Percentiles rank a stretch among this genome's conserved stretches.
Evolutionary conservation across 768 basidiomycete genomes (phyloP).

Genomic region (Imleria badia): DNA sequence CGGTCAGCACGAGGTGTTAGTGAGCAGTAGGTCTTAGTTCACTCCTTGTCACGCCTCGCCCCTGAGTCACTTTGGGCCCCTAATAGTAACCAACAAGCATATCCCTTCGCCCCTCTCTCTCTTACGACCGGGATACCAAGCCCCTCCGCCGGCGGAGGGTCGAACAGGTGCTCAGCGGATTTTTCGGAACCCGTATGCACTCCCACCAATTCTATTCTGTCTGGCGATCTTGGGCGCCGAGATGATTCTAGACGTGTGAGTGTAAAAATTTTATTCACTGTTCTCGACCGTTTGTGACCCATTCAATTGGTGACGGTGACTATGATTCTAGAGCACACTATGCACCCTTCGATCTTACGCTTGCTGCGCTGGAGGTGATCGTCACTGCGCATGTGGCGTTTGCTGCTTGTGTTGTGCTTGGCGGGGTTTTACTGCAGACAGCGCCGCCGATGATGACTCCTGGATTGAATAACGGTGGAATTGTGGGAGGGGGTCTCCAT

Average conservation of each 20-base stretch:
- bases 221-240: slow-evolving; percentile 54
- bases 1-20: slow-evolving; percentile 63
- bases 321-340: slow-evolving; percentile 48
- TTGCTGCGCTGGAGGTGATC: slow-evolving; percentile 74
- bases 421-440: slow-evolving; percentile 86
- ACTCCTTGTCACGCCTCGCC: background rate
- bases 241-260: slow-evolving; percentile 57
- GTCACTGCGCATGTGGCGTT: slow-evolving; percentile 85
- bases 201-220: slow-evolving; percentile 62
- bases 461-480: slow-evolving; percentile 14
- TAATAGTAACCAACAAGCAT: slow-evolving; percentile 58
- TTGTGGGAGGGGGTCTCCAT: background rate
- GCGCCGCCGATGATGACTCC: slow-evolving; percentile 50
- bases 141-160: slow-evolving; percentile 4
- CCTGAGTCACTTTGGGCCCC: slow-evolving; percentile 5
- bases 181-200: slow-evolving; percentile 73
- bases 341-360: slow-evolving; percentile 74
- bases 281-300: background rate
- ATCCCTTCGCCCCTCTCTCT: slow-evolving; percentile 54
- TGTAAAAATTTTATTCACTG: slow-evolving; percentile 10
- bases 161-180: slow-evolving; percentile 27
- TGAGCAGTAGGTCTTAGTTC: slow-evolving; percentile 49
- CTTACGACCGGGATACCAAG: slow-evolving; percentile 32
- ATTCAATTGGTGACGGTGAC: background rate
- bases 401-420: slow-evolving; percentile 78